Evolutionary conservation across 352 stramenopile species (phyloP), one percentile per base, ranked within the genome.

Genomic region (Globisporangium uncinulatum): DNA sequence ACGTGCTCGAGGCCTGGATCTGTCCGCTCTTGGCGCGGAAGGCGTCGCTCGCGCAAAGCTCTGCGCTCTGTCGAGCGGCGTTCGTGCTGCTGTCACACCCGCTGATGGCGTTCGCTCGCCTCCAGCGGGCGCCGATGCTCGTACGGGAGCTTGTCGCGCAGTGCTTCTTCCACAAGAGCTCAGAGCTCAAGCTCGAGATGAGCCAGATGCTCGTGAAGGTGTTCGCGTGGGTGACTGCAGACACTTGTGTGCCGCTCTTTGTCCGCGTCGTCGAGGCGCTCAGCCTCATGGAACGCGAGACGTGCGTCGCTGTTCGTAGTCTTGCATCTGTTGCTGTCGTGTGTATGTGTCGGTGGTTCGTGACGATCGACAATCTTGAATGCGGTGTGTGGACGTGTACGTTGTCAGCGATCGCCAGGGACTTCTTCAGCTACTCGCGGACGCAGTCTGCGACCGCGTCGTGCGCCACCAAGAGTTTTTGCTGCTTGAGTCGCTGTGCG

Each of bases 41-140:
- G 41, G 67, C 82, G 2, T 77, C 83, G 11, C 56, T 93, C 11
- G 62, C 64, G 3, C 82, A 92, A 42, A 64, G 62, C 20, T 76
- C 64, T 0, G 63, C 56, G 5, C 62, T 92, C 47, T 89, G 77
- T 32, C 78, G 80, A 0, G 78, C 73, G 11, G 59, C 81, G 6
- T 89, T 82, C 58, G 72, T 92, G 49, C n/a, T 92, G 29, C 67
- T 92, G 17, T 65, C 74, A 1, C 82, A 92, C 36, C 76, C 80
- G 21, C 48, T 94, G 32, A 82, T 81, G 39, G 62, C 61, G 32
- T 82, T 86, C 29, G 61, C 67, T n/a, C 82, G 80, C 0, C 61
- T 88, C 39, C 58, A 70, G 14, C 71, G 67, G 46, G 71, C 76
- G 24, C 29, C 59, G 14, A 44, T 69, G 20, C 67, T 92, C 13